Percentiles rank a stretch among this genome's conserved stretches.
These are phyloP conservation scores for Fusarium nelsonii DNA, from an alignment of 2,329 filamentous ascomycete species.

Conservation along the genomic window DNA sequence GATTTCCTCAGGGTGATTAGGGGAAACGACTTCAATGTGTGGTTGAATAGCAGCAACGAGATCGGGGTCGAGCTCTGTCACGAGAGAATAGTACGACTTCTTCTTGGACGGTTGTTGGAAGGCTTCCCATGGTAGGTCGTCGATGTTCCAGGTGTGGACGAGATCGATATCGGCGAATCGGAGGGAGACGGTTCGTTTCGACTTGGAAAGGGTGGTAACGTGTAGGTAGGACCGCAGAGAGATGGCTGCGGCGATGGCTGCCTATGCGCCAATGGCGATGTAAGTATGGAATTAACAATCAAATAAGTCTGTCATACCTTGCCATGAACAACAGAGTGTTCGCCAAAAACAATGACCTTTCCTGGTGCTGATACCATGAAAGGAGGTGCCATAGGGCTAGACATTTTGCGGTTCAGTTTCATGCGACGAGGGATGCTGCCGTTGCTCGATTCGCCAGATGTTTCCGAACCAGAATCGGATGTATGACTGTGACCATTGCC, in stretches of 20 bases:
- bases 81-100: slow-evolving; percentile 92
- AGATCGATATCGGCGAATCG: slow-evolving; percentile 93
- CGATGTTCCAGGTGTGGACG: slow-evolving; percentile 93
- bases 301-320: slow-evolving; percentile 68
- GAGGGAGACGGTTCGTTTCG: slow-evolving; percentile 85
- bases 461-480: slow-evolving; percentile 45
- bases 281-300: slow-evolving; percentile 33
- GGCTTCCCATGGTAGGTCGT: slow-evolving; percentile 85
- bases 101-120: slow-evolving; percentile 89
- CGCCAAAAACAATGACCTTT: slow-evolving; percentile 98
- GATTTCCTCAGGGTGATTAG: slow-evolving; percentile 72
- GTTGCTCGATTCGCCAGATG: slow-evolving; percentile 50
- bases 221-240: slow-evolving; percentile 96
- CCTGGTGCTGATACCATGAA: slow-evolving; percentile 99
- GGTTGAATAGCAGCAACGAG: slow-evolving; percentile 85
- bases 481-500: slow-evolving; percentile 29
- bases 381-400: slow-evolving; percentile 79
- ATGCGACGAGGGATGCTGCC: slow-evolving; percentile 53
- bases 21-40: slow-evolving; percentile 78
- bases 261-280: slow-evolving; percentile 59
- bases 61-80: slow-evolving; percentile 85
- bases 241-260: slow-evolving; percentile 94
- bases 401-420: slow-evolving; percentile 67
- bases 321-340: slow-evolving; percentile 97
- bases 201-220: slow-evolving; percentile 93